Conservation (phyloP, 192 early-diverging fungal species). For the Entomortierella parvispora region DNA sequence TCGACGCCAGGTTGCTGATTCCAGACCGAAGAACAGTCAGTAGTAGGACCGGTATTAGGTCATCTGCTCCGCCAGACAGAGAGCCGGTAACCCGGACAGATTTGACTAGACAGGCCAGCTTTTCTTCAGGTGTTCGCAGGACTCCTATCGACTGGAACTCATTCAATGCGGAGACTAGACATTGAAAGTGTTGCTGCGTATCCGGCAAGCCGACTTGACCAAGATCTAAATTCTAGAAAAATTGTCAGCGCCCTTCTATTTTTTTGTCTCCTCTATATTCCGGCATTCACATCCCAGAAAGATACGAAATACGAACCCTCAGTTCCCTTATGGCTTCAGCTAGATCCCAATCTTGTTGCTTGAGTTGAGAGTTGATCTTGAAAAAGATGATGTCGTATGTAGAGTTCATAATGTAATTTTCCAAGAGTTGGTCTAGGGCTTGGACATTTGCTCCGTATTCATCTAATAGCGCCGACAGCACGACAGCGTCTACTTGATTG, state of each 20-base stretch:
- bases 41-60: conserved; percentile 58
- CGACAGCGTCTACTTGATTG: conserved; percentile 27
- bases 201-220: conserved; percentile 58
- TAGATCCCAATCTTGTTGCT: conserved; percentile 48
- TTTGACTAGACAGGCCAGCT: conserved; percentile 53
- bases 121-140: conserved; percentile 60
- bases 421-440: conserved; percentile 43
- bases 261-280: background rate
- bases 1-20: conserved; percentile 56
- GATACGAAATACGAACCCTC: conserved; percentile 12
- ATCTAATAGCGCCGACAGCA: conserved; percentile 21
- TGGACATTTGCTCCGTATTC: conserved; percentile 19
- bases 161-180: conserved; percentile 46
- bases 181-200: conserved; percentile 34
- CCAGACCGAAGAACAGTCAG: conserved; percentile 57
- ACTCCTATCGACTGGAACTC: conserved; percentile 57
- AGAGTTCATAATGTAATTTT: conserved; percentile 64
- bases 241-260: background rate
- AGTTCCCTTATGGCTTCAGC: conserved; percentile 48
- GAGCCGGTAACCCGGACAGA: conserved; percentile 41
- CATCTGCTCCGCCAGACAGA: conserved; percentile 47
- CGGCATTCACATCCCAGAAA: background rate
- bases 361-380: conserved; percentile 56
- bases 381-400: conserved; percentile 65
- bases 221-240: conserved; percentile 54